phyloP scores from a whole-genome alignment of 495 filamentous ascomycete species.

The Neurospora intermedia region DNA sequence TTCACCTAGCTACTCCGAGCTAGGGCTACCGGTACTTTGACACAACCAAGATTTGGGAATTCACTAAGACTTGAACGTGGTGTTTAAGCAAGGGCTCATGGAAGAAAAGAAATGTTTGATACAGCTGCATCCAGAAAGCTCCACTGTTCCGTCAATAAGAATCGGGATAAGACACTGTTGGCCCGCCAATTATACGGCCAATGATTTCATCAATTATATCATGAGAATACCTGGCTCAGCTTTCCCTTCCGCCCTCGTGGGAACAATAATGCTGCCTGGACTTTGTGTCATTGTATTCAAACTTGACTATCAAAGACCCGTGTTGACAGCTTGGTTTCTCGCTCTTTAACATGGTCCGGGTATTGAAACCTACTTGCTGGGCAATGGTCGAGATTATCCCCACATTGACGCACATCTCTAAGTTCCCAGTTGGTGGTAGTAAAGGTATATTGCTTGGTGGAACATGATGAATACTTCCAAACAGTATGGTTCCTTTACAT shows the following conservation, averaged over 20 bases:
- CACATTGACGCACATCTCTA: background rate
- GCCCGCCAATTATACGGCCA: background rate
- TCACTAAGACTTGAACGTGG: background rate
- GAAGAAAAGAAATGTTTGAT: background rate
- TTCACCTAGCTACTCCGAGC: background rate
- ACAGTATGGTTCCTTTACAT: background rate
- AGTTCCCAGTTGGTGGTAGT: background rate
- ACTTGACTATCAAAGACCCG: background rate
- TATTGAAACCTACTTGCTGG: background rate
- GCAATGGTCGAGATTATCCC: background rate
- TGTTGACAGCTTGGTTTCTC: background rate
- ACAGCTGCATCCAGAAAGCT: no score
- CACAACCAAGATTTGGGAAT: background rate
- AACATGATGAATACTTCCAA: no score
- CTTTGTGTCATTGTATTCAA: background rate
- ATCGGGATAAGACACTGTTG: background rate
- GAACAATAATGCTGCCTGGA: background rate
- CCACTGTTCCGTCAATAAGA: background rate
- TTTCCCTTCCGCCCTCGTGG: background rate
- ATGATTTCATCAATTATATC: background rate
- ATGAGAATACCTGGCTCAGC: no score
- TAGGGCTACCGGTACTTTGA: background rate
- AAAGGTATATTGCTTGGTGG: background rate
- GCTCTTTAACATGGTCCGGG: background rate
- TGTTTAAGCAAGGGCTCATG: background rate